Evolutionary conservation across 139 green algal species (phyloP).

Genomic region (Coelastrella sp.): DNA sequence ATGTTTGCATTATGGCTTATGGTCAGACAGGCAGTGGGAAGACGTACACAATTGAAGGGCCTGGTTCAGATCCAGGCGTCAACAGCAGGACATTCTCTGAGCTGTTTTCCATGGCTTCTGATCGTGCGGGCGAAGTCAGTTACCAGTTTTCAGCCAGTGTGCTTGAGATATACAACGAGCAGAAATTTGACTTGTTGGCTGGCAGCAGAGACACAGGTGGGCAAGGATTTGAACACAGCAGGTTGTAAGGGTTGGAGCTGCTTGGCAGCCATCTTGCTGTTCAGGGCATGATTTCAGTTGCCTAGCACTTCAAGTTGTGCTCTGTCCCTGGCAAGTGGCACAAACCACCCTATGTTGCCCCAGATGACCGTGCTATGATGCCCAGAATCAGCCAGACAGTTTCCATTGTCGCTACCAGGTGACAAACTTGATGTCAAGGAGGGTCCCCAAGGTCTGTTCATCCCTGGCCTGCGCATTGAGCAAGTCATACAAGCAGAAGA

Average conservation of each 20-base stretch:
- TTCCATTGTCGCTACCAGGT: constrained; percentile 36
- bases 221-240: neutral
- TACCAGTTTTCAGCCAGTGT: constrained; percentile 72
- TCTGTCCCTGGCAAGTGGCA: too few species aligned
- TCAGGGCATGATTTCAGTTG: too few species aligned
- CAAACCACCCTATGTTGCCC: too few species aligned
- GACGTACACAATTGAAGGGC: constrained; percentile 79
- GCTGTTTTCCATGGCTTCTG: constrained; percentile 76
- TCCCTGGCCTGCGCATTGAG: constrained; percentile 62
- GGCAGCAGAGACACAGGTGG: constrained; percentile 50
- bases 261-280: too few species aligned
- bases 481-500: constrained; percentile 55
- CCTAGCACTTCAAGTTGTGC: too few species aligned
- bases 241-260: neutral
- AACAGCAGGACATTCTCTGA: constrained; percentile 86
- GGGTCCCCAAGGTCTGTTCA: constrained; percentile 58
- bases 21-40: constrained; percentile 83
- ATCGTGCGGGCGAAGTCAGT: constrained; percentile 56
- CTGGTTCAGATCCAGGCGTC: constrained; percentile 72
- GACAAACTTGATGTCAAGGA: constrained; percentile 77
- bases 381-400: neutral
- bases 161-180: constrained; percentile 87
- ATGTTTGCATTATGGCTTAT: constrained; percentile 87
- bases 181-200: constrained; percentile 71
- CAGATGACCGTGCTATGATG: too few species aligned